Percentiles rank a stretch among this genome's conserved stretches.
Evolutionary conservation across 176 grass and related monocot genomes (phyloP).

Genomic region (Oryza longistaminata): DNA sequence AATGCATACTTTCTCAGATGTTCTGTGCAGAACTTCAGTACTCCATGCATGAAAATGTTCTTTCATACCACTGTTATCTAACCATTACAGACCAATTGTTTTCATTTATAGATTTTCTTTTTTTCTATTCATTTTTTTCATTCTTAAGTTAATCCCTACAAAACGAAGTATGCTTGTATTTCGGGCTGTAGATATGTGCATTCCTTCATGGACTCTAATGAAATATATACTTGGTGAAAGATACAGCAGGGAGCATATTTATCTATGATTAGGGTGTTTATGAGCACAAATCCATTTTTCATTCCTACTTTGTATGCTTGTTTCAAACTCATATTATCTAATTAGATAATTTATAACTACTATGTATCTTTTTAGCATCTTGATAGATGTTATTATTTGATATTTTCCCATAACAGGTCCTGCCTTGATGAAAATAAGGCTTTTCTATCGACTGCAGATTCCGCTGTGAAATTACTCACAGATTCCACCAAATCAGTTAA

Average conservation of each 20-base stretch:
- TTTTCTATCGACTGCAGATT: constrained; percentile 92
- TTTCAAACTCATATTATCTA: not conserved
- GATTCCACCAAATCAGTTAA: constrained; percentile 71
- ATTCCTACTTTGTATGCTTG: constrained; percentile 5
- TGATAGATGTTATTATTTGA: constrained; percentile 19
- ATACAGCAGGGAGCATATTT: not conserved
- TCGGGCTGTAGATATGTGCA: not conserved
- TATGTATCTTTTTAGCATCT: constrained; percentile 12
- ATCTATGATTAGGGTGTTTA: not conserved
- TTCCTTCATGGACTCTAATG: not conserved
- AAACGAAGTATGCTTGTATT: not conserved
- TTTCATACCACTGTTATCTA: constrained; percentile 18
- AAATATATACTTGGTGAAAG: not conserved
- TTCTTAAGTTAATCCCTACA: not conserved
- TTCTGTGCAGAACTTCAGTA: not conserved
- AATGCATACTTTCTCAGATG: constrained; percentile 8
- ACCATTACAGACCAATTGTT: not conserved
- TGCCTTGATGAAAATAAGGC: constrained; percentile 86
- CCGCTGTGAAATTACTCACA: constrained; percentile 71
- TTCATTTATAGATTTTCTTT: not conserved
- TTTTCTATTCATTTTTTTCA: not conserved
- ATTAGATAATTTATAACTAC: constrained; percentile 14
- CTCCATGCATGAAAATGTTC: not conserved
- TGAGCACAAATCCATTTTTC: not conserved
- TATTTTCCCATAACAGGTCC: constrained; percentile 62